Evolutionary conservation across 768 basidiomycete species (phyloP), one percentile per base, ranked within the genome.

Genomic region (Leucosporidium yakuticum): DNA sequence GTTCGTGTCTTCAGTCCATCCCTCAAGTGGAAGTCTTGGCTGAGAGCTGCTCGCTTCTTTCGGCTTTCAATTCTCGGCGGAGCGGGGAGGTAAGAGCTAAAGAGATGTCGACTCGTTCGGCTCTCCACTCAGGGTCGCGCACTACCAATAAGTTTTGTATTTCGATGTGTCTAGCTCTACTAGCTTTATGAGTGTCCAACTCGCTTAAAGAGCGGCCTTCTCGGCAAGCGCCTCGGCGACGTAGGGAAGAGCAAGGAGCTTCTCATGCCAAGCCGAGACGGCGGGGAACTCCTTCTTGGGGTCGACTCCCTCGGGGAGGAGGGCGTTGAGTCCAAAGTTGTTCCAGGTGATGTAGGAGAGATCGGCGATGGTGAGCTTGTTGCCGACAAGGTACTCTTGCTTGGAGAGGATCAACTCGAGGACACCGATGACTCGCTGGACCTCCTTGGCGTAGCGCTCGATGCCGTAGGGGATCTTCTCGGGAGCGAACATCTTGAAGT

Each of bases 401-500:
- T 71, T 67, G 11, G 60, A 36, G 21, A 75, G 71, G 31, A 75
- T 65, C 0, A 19, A 20, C 32, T 74, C 73, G 58, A 75, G 71
- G 19, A 75, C 74, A 27, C 62, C 48, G 19, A 68, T 27, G 5
- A 76, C 73, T 21, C 74, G 73, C 55, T 44, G 31, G 17, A 65
- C 64, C 65, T 76, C 75, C 29, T 68, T 62, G 25, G 39, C 44
- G 63, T 76, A 73, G 15, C 75, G 73, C 53, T 62, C 39, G 49
- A 65, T 67, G 27, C 49, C 50, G 50, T 39, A 54, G 20, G 60
- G 60, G 34, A 67, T 67, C 69, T 67, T 69, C 50, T 64, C 70
- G 39, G 68, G 70, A 5, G 70, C 70, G 34, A 67, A 74, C 39
- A 74, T 64, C 53, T 57, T 66, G 70, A 75, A 75, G 68, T 73